Evolutionary conservation across 768 basidiomycete genomes (phyloP), one percentile per base, ranked within the genome.

Genomic region (Rhodocollybia butyracea): DNA sequence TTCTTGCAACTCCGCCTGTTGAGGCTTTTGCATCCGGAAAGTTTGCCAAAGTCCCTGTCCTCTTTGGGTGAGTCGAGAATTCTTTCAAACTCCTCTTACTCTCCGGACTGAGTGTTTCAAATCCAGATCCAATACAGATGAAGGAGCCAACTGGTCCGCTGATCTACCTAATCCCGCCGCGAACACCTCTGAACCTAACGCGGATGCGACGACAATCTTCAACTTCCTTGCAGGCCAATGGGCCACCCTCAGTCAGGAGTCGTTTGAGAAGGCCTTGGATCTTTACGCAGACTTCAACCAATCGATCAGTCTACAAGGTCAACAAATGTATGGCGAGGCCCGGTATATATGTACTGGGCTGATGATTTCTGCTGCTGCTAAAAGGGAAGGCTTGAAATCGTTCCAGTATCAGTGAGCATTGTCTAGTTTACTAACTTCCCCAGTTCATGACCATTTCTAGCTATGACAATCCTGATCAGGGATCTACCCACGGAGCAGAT

Each of bases 321-420:
- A 75, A 46, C 73, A 75, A 57, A 76, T 77, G 73, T 77, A 76
- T 56, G 76, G 76, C 27, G 76, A 77, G 54, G 67, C 67, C 51
- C 60, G 76, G 46, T 76, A 74, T 47, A 75, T 77, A n/a, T 77
- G 76, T 56, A 71, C 70, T 7, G 73, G 75, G 13, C 60, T 60
- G 12, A 60, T 76, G 63, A 69, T 77, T 43, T 60, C 70, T 1
- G 68, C 67, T 10, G 64, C 66, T 46, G 63, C 54, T n/a, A 53
- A 42, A 17, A 24, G 45, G 10, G 34, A 53, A 0, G 68, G 69
- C 7, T 27, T 64, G 6, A 36, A 50, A 10, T 61, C 70, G 0
- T 76, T 65, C 54, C 70, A 74, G 30, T 77, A 67, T 56, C 74
- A 73, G 76, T 76, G 30, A 59, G 68, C n/a, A n/a, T 51, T 2